Conservation (phyloP, 2,329 filamentous ascomycete species). For the Pestalotiopsis sp. region DNA sequence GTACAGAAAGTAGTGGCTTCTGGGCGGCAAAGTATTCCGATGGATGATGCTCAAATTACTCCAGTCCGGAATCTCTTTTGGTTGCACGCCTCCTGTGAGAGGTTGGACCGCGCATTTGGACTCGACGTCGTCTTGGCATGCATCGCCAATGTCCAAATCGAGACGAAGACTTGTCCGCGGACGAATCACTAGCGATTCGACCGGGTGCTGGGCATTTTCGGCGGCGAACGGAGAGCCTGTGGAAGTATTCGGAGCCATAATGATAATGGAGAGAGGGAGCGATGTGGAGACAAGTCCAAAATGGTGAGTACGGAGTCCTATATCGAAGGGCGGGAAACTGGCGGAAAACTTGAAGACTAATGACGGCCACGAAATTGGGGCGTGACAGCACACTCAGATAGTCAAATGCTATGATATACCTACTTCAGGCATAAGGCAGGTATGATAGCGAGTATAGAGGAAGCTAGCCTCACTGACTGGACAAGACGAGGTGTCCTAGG, state of each 20-base stretch:
- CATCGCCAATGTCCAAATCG: background rate
- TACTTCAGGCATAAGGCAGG: background rate
- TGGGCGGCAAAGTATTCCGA: conserved; percentile 59
- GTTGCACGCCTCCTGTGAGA: conserved; percentile 24
- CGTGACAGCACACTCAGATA: background rate
- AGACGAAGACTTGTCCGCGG: conserved; percentile 10
- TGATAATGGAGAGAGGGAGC: background rate
- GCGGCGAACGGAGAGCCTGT: background rate
- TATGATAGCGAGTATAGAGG: background rate
- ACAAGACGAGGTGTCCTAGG: background rate
- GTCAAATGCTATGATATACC: background rate
- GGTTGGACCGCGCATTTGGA: background rate
- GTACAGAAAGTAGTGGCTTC: conserved; percentile 60
- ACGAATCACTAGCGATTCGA: conserved; percentile 11
- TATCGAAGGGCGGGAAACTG: background rate
- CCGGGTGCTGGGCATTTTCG: background rate
- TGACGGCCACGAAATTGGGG: background rate
- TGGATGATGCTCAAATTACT: conserved; percentile 63
- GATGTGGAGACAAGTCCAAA: conserved; percentile 4
- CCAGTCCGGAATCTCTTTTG: conserved; percentile 55
- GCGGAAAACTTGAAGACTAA: conserved; percentile 2
- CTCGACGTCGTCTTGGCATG: background rate
- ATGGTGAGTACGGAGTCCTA: background rate
- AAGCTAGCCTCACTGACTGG: background rate
- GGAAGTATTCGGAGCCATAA: conserved; percentile 12